Percentiles rank a stretch among this genome's conserved stretches.
Conservation (phyloP, 352 stramenopile species). For the Pythium insidiosum region DNA sequence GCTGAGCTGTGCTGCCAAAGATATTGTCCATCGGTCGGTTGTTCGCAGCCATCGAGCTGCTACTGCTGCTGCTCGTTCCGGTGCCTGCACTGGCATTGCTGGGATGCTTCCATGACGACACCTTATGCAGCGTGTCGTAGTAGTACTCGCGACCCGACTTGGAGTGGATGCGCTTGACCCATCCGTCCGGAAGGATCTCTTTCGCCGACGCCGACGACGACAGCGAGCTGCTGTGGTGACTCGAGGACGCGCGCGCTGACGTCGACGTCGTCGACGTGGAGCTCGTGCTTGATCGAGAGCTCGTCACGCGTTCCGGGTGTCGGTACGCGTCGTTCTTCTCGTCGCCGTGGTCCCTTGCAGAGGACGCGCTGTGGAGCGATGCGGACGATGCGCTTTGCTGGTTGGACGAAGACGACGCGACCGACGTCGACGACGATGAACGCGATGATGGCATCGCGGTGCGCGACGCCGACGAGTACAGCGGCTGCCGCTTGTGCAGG, state of each 20-base stretch:
- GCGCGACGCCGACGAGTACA: slow-evolving; percentile 7
- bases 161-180: slow-evolving; percentile 64
- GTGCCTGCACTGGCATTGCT: slow-evolving; percentile 4
- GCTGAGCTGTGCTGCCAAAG: too few species aligned
- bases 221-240: slow-evolving; percentile 3
- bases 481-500: slow-evolving; percentile 16
- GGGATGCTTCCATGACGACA: slow-evolving; percentile 67
- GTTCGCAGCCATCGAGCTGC: neutral
- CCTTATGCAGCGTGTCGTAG: slow-evolving; percentile 64
- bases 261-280: neutral
- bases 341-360: slow-evolving; percentile 18
- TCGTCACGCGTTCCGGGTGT: slow-evolving; percentile 15
- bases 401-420: slow-evolving; percentile 8
- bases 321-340: slow-evolving; percentile 26
- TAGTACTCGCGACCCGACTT: slow-evolving; percentile 70
- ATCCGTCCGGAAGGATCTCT: slow-evolving; percentile 50
- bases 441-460: too few species aligned
- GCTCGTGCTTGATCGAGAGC: neutral
- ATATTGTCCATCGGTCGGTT: too few species aligned
- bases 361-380: slow-evolving; percentile 13
- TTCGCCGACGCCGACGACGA: slow-evolving; percentile 22
- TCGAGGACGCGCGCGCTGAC: neutral
- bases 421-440: neutral
- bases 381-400: slow-evolving; percentile 15
- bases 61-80: slow-evolving; percentile 5